These are phyloP conservation scores for Escovopsis sp. DNA, from an alignment of 2,329 filamentous ascomycete genomes.

Conservation along the genomic window DNA sequence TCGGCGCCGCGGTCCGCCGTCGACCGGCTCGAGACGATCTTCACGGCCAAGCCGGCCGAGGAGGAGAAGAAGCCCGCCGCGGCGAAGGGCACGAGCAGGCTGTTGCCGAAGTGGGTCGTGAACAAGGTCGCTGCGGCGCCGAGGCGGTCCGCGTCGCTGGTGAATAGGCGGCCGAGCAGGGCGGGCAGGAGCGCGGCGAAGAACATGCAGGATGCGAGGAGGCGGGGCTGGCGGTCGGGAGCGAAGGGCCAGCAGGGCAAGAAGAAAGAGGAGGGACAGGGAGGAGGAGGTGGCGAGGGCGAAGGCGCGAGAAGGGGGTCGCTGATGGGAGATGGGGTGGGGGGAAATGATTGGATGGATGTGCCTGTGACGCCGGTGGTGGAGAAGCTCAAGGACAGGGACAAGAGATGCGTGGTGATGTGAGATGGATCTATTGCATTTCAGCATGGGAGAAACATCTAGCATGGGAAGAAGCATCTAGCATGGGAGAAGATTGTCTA, in stretches of 20 bases:
- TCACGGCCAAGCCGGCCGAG: slow-evolving; percentile 17
- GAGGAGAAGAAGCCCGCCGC: slow-evolving; percentile 1
- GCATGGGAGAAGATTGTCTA: too few relatives aligned
- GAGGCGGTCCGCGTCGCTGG: slow-evolving; percentile 23
- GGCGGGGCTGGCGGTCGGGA: slow-evolving; percentile 36
- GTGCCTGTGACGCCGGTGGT: slow-evolving; percentile 19
- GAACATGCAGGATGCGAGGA: slow-evolving; percentile 46
- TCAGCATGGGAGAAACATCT: too few relatives aligned
- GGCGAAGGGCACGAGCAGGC: slow-evolving; percentile 6
- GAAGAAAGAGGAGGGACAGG: slow-evolving; percentile 11
- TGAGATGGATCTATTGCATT: too few relatives aligned
- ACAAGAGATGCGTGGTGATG: slow-evolving; percentile 39
- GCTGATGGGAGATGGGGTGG: too few relatives aligned
- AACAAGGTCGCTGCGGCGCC: slow-evolving; percentile 19
- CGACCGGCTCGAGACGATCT: slow-evolving; percentile 41
- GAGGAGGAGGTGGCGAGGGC: slow-evolving; percentile 18
- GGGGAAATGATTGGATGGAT: slow-evolving; percentile 33
- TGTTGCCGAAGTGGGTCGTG: slow-evolving; percentile 17
- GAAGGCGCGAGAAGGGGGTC: slow-evolving; percentile 28
- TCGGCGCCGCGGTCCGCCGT: slow-evolving; percentile 26
- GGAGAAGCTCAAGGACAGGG: slow-evolving; percentile 18
- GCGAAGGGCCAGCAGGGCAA: slow-evolving; percentile 25
- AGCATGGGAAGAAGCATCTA: too few relatives aligned
- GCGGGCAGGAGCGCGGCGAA: slow-evolving; percentile 45
- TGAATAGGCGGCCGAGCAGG: slow-evolving; percentile 35